phyloP scores from a whole-genome alignment of 1,284 basidiomycete genomes.

The Cutaneotrichosporon sp. region DNA sequence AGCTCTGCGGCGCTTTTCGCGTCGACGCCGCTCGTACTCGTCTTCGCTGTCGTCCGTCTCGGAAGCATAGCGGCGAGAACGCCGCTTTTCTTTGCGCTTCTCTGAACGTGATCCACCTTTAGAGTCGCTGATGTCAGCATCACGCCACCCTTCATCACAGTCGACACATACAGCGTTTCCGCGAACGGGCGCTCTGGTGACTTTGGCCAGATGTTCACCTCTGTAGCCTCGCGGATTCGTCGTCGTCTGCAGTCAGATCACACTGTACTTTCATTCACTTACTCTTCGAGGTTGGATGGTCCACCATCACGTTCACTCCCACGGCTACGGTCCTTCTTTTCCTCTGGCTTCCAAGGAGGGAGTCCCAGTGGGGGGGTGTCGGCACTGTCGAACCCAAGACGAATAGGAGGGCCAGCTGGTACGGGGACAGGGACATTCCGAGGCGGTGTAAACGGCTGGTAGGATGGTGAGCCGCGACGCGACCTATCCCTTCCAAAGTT shows the following conservation, averaged over 20 bases:
- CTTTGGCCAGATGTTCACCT: slow-evolving; percentile 72
- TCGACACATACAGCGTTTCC: slow-evolving; percentile 4
- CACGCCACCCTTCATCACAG: background rate
- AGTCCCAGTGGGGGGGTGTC: slow-evolving; percentile 2
- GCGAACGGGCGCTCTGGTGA: slow-evolving; percentile 61
- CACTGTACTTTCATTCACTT: background rate
- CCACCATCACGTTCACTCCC: background rate
- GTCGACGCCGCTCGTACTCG: slow-evolving; percentile 51
- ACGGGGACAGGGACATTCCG: background rate
- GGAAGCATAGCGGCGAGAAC: slow-evolving; percentile 48
- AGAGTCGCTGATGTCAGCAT: background rate
- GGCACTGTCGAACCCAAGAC: slow-evolving; percentile 2
- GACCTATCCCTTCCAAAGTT: too few relatives aligned
- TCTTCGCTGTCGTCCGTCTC: slow-evolving; percentile 61
- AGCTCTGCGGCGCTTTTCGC: slow-evolving; percentile 52
- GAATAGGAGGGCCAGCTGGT: slow-evolving; percentile 1
- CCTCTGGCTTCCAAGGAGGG: background rate
- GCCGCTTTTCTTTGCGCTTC: slow-evolving; percentile 10
- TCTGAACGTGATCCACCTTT: background rate
- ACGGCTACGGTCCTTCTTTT: background rate
- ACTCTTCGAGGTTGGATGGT: slow-evolving; percentile 13
- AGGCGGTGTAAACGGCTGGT: background rate
- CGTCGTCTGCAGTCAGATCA: slow-evolving; percentile 59
- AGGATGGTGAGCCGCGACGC: too few relatives aligned
- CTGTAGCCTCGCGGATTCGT: slow-evolving; percentile 61